Conservation (phyloP, 75 land plant species). For the Pinus albicaulis region DNA sequence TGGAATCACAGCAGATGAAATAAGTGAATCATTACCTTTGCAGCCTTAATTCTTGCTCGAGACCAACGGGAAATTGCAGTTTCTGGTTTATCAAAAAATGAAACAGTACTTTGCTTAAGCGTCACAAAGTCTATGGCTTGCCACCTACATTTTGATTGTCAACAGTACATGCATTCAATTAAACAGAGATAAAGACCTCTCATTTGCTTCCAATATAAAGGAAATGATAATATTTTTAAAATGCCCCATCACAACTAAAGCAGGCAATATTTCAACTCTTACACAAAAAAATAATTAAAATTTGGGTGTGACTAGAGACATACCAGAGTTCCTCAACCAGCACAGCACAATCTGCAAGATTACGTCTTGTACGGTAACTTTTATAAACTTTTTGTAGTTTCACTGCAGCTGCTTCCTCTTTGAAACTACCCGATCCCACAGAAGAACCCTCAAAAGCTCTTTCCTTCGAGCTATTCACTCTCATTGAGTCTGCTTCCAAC, state of each 20-base stretch:
- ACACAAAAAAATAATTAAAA: background rate
- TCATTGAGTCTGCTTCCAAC: background rate
- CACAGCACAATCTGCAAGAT: conserved; percentile 92
- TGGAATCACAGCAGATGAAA: background rate
- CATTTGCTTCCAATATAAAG: background rate
- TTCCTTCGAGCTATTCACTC: background rate
- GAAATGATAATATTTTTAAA: background rate
- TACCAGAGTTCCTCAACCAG: conserved; percentile 72
- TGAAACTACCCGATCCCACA: conserved; percentile 13
- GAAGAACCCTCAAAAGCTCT: conserved; percentile 18
- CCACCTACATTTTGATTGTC: conserved; percentile 60
- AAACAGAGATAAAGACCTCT: background rate
- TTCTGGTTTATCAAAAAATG: conserved; percentile 61
- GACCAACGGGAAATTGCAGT: conserved; percentile 65
- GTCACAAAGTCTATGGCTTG: conserved; percentile 71
- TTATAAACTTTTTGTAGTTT: conserved; percentile 80
- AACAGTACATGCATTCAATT: background rate
- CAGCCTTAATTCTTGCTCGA: conserved; percentile 62
- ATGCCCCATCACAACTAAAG: background rate
- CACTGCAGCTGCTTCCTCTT: conserved; percentile 73
- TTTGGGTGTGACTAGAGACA: background rate
- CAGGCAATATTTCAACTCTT: background rate
- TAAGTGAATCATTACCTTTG: conserved; percentile 41
- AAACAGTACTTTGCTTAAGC: conserved; percentile 54
- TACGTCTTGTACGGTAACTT: conserved; percentile 81